These are phyloP conservation scores for Sporothrix pallida DNA, from an alignment of 2,329 filamentous ascomycete genomes.

Conservation along the genomic window DNA sequence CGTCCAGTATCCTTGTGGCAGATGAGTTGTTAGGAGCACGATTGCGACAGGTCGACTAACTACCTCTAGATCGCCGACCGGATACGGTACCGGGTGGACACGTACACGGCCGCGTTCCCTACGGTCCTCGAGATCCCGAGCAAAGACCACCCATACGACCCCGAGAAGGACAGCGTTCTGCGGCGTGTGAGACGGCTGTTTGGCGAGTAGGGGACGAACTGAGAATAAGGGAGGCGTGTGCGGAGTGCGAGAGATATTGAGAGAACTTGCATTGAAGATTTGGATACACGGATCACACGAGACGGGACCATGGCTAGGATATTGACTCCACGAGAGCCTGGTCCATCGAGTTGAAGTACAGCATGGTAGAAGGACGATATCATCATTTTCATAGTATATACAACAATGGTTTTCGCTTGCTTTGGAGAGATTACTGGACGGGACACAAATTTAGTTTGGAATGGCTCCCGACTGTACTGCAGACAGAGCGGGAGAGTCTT, in stretches of 20 bases:
- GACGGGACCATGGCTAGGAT: not conserved
- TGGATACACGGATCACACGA: constrained; percentile 5
- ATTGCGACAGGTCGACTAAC: not conserved
- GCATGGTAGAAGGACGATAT: constrained; percentile 9
- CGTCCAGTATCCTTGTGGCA: constrained; percentile 40
- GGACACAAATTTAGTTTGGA: not conserved
- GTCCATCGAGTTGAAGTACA: not conserved
- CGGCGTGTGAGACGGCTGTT: constrained; percentile 76
- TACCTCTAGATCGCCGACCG: constrained; percentile 79
- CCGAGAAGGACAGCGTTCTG: constrained; percentile 97
- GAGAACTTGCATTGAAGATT: not conserved
- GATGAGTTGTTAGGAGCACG: not conserved
- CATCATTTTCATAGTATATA: not conserved
- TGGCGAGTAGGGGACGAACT: constrained; percentile 62
- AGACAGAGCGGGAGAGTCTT: constrained; percentile 14
- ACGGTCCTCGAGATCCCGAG: constrained; percentile 94
- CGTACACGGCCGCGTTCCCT: constrained; percentile 94
- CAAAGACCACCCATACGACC: constrained; percentile 98
- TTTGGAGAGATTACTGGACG: not conserved
- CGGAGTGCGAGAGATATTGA: not conserved
- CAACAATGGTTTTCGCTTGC: not conserved
- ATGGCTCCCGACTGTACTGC: constrained; percentile 3
- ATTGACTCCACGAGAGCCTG: not conserved
- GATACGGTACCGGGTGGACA: constrained; percentile 89
- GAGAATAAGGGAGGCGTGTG: not conserved